phyloP scores from a whole-genome alignment of 1,284 basidiomycete species.

The Tremellales sp. region DNA sequence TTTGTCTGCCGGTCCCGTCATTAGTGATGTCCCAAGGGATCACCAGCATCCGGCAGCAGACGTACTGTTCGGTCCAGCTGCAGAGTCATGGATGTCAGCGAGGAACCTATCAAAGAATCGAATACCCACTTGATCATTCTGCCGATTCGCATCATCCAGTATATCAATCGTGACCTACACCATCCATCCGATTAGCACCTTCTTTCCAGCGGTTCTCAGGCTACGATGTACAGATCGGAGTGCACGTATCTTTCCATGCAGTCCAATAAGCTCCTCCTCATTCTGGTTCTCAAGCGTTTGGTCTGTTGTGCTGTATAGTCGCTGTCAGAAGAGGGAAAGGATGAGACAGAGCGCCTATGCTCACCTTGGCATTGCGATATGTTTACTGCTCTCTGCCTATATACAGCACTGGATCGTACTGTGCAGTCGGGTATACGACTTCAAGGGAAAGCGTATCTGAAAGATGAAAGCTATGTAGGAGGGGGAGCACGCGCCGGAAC shows the following conservation, averaged over 20 bases:
- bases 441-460: no score
- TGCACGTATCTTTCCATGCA: constrained; percentile 48
- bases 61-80: constrained; percentile 42
- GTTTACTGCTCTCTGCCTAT: no score
- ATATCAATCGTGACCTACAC: constrained; percentile 47
- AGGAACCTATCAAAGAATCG: background rate
- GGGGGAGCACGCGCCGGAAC: no score
- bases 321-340: background rate
- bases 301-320: constrained; percentile 32
- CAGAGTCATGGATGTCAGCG: constrained; percentile 5
- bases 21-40: background rate
- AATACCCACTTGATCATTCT: constrained; percentile 42
- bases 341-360: background rate
- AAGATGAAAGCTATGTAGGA: no score
- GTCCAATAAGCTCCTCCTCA: constrained; percentile 44
- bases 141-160: constrained; percentile 42
- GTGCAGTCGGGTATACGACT: no score
- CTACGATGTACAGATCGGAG: constrained; percentile 38
- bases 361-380: constrained; percentile 8
- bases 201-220: background rate
- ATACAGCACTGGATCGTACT: no score
- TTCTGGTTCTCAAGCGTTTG: constrained; percentile 50
- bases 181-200: background rate
- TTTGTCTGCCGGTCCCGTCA: constrained; percentile 27
- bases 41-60: background rate